These are phyloP conservation scores for Phlyctochytrium planicorne DNA, from an alignment of 192 early-diverging fungal species.

Conservation along the genomic window DNA sequence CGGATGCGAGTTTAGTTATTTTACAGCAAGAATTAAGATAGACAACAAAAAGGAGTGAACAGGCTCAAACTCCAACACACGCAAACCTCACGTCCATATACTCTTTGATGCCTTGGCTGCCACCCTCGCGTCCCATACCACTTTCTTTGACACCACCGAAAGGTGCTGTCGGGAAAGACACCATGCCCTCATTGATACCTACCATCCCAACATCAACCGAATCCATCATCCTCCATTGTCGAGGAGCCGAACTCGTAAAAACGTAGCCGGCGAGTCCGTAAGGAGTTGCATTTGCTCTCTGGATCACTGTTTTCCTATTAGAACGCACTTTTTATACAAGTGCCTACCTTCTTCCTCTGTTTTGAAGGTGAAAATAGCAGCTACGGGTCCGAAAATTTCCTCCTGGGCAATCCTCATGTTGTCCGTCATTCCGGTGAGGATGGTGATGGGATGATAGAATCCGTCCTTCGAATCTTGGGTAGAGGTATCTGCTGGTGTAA, in stretches of 20 bases:
- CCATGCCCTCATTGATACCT: conserved; percentile 72
- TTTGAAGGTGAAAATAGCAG: conserved; percentile 71
- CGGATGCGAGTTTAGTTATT: too few species aligned
- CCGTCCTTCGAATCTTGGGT: conserved; percentile 33
- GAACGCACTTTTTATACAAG: not conserved
- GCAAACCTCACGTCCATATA: conserved; percentile 70
- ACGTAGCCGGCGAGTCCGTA: conserved; percentile 86
- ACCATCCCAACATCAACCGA: conserved; percentile 84
- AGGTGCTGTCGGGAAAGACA: conserved; percentile 53
- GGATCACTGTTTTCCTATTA: conserved; percentile 74
- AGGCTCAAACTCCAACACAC: too few species aligned
- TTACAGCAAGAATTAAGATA: too few species aligned
- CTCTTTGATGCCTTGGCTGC: conserved; percentile 64
- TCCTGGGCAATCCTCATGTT: conserved; percentile 70
- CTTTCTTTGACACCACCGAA: conserved; percentile 78
- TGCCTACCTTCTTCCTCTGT: conserved; percentile 60
- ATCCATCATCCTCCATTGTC: conserved; percentile 80
- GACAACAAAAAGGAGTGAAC: too few species aligned
- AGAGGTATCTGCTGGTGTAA: not conserved
- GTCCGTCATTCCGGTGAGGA: conserved; percentile 67
- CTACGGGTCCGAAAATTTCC: conserved; percentile 93
- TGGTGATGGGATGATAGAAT: conserved; percentile 81
- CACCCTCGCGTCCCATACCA: conserved; percentile 74
- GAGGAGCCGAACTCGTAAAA: conserved; percentile 71
- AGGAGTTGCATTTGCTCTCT: conserved; percentile 68